Evolutionary conservation across 805 yeast genomes (phyloP).

Genomic region (Candida easanensis): DNA sequence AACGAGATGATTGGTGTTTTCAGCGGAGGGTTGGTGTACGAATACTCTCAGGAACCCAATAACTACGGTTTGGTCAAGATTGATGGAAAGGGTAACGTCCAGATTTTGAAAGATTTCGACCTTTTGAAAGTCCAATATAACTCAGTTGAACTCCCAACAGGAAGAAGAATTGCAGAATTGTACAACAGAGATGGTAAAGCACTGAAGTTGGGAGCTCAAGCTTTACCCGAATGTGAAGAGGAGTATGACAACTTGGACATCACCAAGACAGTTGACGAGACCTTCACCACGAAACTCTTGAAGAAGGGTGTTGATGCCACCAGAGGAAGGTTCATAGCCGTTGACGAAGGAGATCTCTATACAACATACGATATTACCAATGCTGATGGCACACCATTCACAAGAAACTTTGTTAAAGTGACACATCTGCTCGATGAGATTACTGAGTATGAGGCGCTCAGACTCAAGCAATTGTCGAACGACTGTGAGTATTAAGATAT

Average conservation of each 20-base stretch:
- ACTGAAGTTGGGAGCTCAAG: slow-evolving; percentile 24
- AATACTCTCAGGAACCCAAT: slow-evolving; percentile 75
- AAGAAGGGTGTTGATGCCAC: slow-evolving; percentile 45
- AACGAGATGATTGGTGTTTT: slow-evolving; percentile 70
- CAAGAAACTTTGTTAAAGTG: slow-evolving; percentile 24
- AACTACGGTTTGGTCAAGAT: slow-evolving; percentile 81
- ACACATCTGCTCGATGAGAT: slow-evolving; percentile 22
- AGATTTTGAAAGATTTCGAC: slow-evolving; percentile 54
- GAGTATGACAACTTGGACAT: slow-evolving; percentile 43
- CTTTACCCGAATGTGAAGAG: slow-evolving; percentile 35
- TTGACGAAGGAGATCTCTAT: slow-evolving; percentile 41
- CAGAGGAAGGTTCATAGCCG: slow-evolving; percentile 48
- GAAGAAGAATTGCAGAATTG: slow-evolving; percentile 24
- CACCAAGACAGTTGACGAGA: slow-evolving; percentile 36
- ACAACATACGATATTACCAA: slow-evolving; percentile 42
- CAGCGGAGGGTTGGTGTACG: slow-evolving; percentile 91
- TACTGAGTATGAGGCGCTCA: slow-evolving; percentile 25
- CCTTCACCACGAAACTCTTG: slow-evolving; percentile 44
- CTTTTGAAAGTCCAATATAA: slow-evolving; percentile 48
- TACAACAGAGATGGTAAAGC: slow-evolving; percentile 23
- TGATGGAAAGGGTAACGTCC: slow-evolving; percentile 42
- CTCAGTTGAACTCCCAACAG: slow-evolving; percentile 32
- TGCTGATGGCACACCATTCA: slow-evolving; percentile 37
- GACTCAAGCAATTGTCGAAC: slow-evolving; percentile 21
- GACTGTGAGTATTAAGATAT: slow-evolving; percentile 20